A percentile compares a stretch with the other conserved stretches of the same genome.
Evolutionary conservation across 495 filamentous ascomycete genomes (phyloP).

Genomic region (Daldinia decipiens): DNA sequence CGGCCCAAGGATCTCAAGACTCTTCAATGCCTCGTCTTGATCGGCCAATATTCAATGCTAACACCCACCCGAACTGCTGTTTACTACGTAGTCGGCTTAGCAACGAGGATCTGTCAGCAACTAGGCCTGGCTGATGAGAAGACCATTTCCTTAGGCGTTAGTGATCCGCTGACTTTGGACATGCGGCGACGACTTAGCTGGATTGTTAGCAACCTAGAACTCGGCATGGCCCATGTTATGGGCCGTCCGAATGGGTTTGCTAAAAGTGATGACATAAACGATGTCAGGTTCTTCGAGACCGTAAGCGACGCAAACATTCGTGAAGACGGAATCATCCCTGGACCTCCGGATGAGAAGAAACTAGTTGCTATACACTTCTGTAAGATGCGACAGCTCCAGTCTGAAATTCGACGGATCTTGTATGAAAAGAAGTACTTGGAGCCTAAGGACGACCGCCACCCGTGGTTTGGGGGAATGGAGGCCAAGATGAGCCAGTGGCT

Average conservation of each 20-base stretch:
- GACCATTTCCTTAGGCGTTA: conserved; percentile 70
- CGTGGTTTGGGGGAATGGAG: conserved; percentile 86
- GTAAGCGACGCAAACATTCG: conserved; percentile 85
- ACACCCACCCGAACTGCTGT: conserved; percentile 89
- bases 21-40: conserved; percentile 87
- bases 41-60: conserved; percentile 90
- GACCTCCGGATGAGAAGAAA: conserved; percentile 77
- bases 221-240: conserved; percentile 84
- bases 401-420: conserved; percentile 83
- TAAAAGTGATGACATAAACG: conserved; percentile 77
- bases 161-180: conserved; percentile 75
- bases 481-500: conserved; percentile 79
- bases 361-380: conserved; percentile 90
- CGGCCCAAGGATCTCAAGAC: conserved; percentile 84
- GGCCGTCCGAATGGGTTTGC: conserved; percentile 86
- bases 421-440: conserved; percentile 81
- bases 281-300: conserved; percentile 82
- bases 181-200: conserved; percentile 89
- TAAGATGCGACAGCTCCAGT: conserved; percentile 87
- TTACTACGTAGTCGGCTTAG: conserved; percentile 90
- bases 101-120: conserved; percentile 85
- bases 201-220: conserved; percentile 86
- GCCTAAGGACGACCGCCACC: conserved; percentile 78
- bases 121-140: conserved; percentile 85
- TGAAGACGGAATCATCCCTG: conserved; percentile 75